Base-by-base conservation (phyloP, 129 eudicot species). In the Heracleum sosnowskyi region DNA sequence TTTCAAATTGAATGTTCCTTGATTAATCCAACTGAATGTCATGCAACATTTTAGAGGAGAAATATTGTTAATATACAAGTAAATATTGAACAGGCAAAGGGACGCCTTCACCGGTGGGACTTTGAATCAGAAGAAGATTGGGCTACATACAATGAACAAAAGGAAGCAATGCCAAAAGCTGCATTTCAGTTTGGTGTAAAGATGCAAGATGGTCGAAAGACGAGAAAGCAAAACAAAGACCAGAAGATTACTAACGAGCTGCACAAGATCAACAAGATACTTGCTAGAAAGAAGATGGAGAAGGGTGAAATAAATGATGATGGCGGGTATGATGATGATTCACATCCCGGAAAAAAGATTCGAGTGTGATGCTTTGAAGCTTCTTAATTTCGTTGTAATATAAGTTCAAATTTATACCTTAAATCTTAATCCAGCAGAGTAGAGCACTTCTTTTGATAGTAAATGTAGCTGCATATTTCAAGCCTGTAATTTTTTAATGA, bases 81-180 rank as follows among this genome's bases (percentile, higher is more conserved):
- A 33, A 66, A 16, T n/a, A 31, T 40, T 66, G 11, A 0, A 79
- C 86, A 95, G 98, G 98, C 98, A 35, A 95, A 95, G 88, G 97
- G 98, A 0, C 88, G 98, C 69, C 97, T 95, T 63, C 98, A 95
- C 81, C 83, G 94, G 69, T 95, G 98, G 98, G 98, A 95, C 77
- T 95, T 95, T 79, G 97, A 95, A 84, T 85, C 97, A 11, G 98
- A 95, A 81, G 97, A 91, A 86, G 98, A 95, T 78, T 95, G 98
- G 98, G 98, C 98, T 42, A 87, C 86, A 29, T 95, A 92, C 92
- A 95, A 95, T 26, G 98, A 95, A 81, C 97, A 95, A 77, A 95
- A 95, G 88, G 98, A 95, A 83, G 98, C 97, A 69, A 95, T 95
- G 98, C 98, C 98, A 0, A 95, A 95, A 81, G 97, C 97, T 80